Evolutionary conservation across 1,284 basidiomycete genomes (phyloP), one percentile per base, ranked within the genome.

Genomic region (Sporisorium graminicola): DNA sequence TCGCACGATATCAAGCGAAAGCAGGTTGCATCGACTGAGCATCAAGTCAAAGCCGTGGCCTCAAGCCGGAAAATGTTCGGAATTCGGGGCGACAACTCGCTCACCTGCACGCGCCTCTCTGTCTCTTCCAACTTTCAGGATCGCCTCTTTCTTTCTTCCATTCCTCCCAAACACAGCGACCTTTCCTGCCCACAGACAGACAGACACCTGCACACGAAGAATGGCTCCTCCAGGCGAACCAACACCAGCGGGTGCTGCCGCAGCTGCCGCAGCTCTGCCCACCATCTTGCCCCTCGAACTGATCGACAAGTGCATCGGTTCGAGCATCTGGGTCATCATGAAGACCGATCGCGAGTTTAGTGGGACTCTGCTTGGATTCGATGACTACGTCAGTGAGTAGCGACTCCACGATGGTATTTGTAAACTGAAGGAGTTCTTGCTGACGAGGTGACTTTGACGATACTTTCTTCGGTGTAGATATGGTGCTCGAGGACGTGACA

Each of bases 301-400:
- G 22, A 85, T 86, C 58, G 85, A 86, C 74, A 79, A 83, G 29
- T 86, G 85, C 70, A 84, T 86, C 63, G 85, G 85, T 37, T 84
- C 80, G 42, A 76, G 74, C 55, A 86, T 86, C 67, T 86, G 85
- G 85, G 85, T 86, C 37, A 78, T 86, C 44, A 85, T 86, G 85
- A 86, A 86, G 76, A 77, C 79, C 29, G 77, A 85, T 37, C 68
- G 85, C 29, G 85, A 86, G 71, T 84, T 86, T 87, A 93, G 92
- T 18, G 96, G 96, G n/a, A 98, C 91, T 3, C 88, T 99, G 53
- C 90, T 96, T 47, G 96, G 97, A 3, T 99, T 99, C 83, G 97
- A 99, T 86, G 96, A 99, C 87, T 99, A 96, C 86, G 96, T 99
- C 86, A 99, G 96, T 98, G 87, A 90, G 96, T 98, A 66, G 20